Evolutionary conservation across 176 grass and related monocot species (phyloP).

Genomic region (Triticum monococcum): DNA sequence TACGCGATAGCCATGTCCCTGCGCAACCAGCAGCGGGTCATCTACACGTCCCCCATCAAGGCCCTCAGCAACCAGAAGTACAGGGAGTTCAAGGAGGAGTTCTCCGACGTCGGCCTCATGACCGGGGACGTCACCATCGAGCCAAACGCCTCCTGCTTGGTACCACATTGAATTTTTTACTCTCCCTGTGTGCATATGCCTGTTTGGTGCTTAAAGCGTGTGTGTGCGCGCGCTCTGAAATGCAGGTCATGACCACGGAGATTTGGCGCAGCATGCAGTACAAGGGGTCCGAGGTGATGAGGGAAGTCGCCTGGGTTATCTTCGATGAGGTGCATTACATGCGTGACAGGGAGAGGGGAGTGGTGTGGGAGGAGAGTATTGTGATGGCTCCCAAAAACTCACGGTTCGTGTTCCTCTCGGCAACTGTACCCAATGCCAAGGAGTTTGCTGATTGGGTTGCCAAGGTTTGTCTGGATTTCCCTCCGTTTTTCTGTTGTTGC

Average conservation of each 20-base stretch:
- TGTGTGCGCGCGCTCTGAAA: not conserved
- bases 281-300: conserved; percentile 91
- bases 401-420: conserved; percentile 92
- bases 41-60: conserved; percentile 96
- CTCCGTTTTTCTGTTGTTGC: not conserved
- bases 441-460: conserved; percentile 99
- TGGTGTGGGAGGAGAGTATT: conserved; percentile 99
- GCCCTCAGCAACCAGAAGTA: conserved; percentile 98
- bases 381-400: conserved; percentile 96
- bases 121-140: conserved; percentile 94
- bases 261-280: conserved; percentile 99
- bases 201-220: too few relatives aligned
- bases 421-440: conserved; percentile 91
- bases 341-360: conserved; percentile 94
- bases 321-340: conserved; percentile 99
- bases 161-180: not conserved
- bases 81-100: conserved; percentile 93
- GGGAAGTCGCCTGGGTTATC: conserved; percentile 93
- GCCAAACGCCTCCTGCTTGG: conserved; percentile 91
- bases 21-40: conserved; percentile 79
- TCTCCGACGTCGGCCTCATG: conserved; percentile 87
- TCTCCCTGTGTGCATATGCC: not conserved
- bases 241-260: conserved; percentile 95
- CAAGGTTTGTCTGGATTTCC: conserved; percentile 56
- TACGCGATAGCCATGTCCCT: conserved; percentile 97